These are phyloP conservation scores for Prunus yedoensis DNA, from an alignment of 331 rosid species.

Conservation along the genomic window DNA sequence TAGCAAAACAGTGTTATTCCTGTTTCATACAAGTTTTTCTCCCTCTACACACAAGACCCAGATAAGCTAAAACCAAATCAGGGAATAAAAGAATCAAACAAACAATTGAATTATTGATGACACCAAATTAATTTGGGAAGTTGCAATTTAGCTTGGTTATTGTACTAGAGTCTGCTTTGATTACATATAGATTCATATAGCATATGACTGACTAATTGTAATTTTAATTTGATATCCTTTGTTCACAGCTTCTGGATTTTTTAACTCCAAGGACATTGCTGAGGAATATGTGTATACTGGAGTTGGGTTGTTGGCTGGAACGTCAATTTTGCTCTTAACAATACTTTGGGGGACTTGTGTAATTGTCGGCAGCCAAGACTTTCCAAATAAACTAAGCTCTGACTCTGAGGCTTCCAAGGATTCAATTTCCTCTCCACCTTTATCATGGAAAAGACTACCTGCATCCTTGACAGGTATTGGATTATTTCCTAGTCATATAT, in stretches of 20 bases:
- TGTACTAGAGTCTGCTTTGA: no score
- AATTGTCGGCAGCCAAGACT: conserved; percentile 45
- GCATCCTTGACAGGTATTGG: conserved; percentile 42
- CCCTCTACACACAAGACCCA: background rate
- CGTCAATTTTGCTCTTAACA: conserved; percentile 60
- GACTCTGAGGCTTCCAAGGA: background rate
- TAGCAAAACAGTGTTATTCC: fast-evolving
- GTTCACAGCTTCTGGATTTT: conserved; percentile 51
- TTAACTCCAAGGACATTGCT: conserved; percentile 52
- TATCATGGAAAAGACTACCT: conserved; percentile 26
- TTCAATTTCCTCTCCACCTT: conserved; percentile 7
- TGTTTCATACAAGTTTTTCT: no score
- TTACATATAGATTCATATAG: no score
- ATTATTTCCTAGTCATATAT: background rate
- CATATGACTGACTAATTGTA: background rate
- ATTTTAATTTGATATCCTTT: background rate
- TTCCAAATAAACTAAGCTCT: conserved; percentile 14
- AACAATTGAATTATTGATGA: background rate
- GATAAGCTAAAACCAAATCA: background rate
- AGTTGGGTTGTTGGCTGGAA: conserved; percentile 66
- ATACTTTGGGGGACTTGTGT: conserved; percentile 67
- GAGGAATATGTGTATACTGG: conserved; percentile 62
- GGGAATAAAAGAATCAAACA: background rate
- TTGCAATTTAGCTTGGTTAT: no score
- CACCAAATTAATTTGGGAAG: no score